Percentiles rank a stretch among this genome's conserved stretches.
These are phyloP conservation scores for Porogramme epimiltina DNA, from an alignment of 1,284 basidiomycete species.

Conservation along the genomic window DNA sequence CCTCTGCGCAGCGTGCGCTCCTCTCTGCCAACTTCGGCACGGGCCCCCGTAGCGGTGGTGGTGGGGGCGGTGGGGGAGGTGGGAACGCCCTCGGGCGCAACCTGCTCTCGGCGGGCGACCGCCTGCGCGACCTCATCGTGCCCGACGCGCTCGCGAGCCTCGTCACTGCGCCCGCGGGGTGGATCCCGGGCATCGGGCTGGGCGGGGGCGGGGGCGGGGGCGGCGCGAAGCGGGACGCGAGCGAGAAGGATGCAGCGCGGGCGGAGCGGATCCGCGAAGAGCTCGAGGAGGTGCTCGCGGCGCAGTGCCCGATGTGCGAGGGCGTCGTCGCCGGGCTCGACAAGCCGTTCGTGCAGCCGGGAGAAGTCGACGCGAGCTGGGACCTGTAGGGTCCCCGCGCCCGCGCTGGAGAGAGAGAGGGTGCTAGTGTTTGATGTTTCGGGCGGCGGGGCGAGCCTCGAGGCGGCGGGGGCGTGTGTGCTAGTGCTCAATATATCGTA, in stretches of 20 bases:
- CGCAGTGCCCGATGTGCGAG: slow-evolving; percentile 90
- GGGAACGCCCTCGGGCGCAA: slow-evolving; percentile 75
- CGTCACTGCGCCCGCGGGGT: slow-evolving; percentile 62
- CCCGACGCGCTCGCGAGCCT: slow-evolving; percentile 86
- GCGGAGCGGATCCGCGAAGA: slow-evolving; percentile 74
- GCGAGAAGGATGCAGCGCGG: slow-evolving; percentile 57
- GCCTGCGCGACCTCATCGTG: slow-evolving; percentile 86
- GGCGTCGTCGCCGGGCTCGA: slow-evolving; percentile 84
- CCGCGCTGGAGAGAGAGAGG: background rate
- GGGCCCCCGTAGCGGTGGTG: slow-evolving; percentile 43
- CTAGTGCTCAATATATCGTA: slow-evolving; percentile 1
- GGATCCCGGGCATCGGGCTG: slow-evolving; percentile 69
- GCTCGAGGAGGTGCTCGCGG: slow-evolving; percentile 85
- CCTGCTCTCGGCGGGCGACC: slow-evolving; percentile 86
- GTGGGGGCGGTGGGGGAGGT: slow-evolving; percentile 56
- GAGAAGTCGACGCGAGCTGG: slow-evolving; percentile 85
- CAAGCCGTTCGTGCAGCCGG: slow-evolving; percentile 80
- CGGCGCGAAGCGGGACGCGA: slow-evolving; percentile 41
- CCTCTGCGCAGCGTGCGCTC: slow-evolving; percentile 61
- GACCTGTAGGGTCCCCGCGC: slow-evolving; percentile 57
- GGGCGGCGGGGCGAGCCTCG: background rate
- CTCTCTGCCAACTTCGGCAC: slow-evolving; percentile 73
- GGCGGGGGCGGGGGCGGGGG: too few species aligned
- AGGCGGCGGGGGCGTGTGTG: background rate
- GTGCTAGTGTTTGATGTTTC: background rate